phyloP scores from a whole-genome alignment of 192 early-diverging fungal genomes.

The Helicostylum pulchrum region DNA sequence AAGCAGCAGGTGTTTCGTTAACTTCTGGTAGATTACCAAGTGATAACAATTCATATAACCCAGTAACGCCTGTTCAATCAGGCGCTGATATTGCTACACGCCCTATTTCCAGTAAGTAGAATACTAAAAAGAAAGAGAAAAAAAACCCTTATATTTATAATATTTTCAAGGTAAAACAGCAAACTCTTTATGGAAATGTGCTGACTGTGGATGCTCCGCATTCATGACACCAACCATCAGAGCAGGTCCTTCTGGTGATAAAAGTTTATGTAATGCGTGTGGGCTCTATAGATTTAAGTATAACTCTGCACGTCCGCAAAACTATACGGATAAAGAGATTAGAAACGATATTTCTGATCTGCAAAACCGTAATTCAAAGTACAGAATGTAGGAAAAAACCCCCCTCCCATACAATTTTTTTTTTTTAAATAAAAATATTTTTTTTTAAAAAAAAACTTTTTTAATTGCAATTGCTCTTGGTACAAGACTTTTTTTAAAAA shows the following conservation, averaged over 20 bases:
- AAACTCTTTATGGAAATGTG: slow-evolving; percentile 3
- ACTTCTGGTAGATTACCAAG: neutral
- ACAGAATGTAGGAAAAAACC: too few relatives aligned
- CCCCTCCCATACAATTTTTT: too few relatives aligned
- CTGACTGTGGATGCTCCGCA: slow-evolving; percentile 3
- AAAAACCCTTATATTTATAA: neutral
- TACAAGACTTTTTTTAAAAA: too few relatives aligned
- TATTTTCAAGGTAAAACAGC: neutral
- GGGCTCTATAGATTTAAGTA: slow-evolving; percentile 11
- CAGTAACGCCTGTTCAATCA: neutral
- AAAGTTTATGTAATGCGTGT: slow-evolving; percentile 10
- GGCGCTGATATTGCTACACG: neutral
- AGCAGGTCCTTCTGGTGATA: slow-evolving; percentile 4
- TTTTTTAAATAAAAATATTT: too few relatives aligned
- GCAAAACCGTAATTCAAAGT: too few relatives aligned
- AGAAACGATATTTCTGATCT: too few relatives aligned
- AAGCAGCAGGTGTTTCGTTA: slow-evolving; percentile 18
- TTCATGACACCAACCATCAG: slow-evolving; percentile 8
- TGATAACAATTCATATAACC: too few relatives aligned
- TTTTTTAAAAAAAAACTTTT: too few relatives aligned
- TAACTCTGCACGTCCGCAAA: slow-evolving; percentile 4
- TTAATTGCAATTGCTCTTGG: too few relatives aligned
- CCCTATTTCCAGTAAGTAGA: neutral
- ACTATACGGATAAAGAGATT: slow-evolving; percentile 10
- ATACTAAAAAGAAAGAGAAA: neutral